Evolutionary conservation across 495 filamentous ascomycete genomes (phyloP).

Genomic region (Chaetomium cochliodes): DNA sequence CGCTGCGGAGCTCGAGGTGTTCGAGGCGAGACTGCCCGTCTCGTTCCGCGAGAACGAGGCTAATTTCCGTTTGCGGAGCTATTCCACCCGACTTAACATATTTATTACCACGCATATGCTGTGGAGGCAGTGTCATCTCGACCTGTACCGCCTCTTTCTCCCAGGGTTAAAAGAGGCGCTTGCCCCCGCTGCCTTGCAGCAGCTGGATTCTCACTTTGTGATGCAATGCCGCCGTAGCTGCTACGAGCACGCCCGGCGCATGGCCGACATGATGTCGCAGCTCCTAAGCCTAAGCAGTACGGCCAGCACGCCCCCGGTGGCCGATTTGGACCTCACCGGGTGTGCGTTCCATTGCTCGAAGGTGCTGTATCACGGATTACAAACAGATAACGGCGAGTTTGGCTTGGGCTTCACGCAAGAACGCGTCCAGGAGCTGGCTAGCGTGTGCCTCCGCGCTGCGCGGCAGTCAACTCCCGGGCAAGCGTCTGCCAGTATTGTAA

Average conservation of each 20-base stretch:
- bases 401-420: constrained; percentile 32
- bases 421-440: constrained; percentile 31
- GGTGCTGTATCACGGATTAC: constrained; percentile 41
- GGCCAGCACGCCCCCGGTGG: constrained; percentile 39
- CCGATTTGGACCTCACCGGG: constrained; percentile 48
- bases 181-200: constrained; percentile 36
- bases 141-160: constrained; percentile 50
- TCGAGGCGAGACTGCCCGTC: constrained; percentile 45
- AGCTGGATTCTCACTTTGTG: constrained; percentile 43
- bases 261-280: constrained; percentile 49
- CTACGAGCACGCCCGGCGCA: constrained; percentile 49
- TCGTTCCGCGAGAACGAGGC: constrained; percentile 50
- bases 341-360: constrained; percentile 50
- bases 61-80: constrained; percentile 50
- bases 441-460: constrained; percentile 34
- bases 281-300: constrained; percentile 41
- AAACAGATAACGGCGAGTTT: constrained; percentile 26
- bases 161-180: constrained; percentile 46
- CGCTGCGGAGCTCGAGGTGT: constrained; percentile 43
- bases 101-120: constrained; percentile 53
- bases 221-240: constrained; percentile 40
- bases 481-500: constrained; percentile 44
- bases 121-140: constrained; percentile 53
- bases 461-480: constrained; percentile 31
- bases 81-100: constrained; percentile 47